Evolutionary conservation across 305 asterid genomes (phyloP).

Genomic region (Fraxinus platypoda): DNA sequence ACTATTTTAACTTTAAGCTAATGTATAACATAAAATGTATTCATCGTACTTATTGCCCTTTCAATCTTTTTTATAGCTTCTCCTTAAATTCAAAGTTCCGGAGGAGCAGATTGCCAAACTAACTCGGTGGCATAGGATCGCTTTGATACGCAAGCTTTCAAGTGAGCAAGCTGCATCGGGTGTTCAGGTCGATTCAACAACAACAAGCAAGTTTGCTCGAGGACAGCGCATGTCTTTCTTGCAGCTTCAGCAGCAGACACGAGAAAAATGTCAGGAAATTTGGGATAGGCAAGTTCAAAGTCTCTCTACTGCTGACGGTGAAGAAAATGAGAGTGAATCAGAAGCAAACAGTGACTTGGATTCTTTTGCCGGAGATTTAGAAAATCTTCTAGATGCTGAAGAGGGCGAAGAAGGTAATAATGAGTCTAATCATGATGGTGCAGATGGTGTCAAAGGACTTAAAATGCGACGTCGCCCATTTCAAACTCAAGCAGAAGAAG

Average conservation of each 20-base stretch:
- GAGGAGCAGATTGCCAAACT: conserved; percentile 88
- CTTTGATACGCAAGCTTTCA: conserved; percentile 93
- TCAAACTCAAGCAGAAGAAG: conserved; percentile 88
- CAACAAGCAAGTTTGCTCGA: conserved; percentile 97
- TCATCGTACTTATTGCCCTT: conserved; percentile 5
- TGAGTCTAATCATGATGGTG: conserved; percentile 64
- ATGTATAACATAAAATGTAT: neutral
- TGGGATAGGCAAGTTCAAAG: conserved; percentile 96
- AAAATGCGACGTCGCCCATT: conserved; percentile 86
- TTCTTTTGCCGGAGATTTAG: conserved; percentile 98
- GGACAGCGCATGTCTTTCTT: conserved; percentile 99
- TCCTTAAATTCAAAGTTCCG: conserved; percentile 87
- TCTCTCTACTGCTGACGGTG: conserved; percentile 81
- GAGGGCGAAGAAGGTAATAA: conserved; percentile 74
- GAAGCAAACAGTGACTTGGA: conserved; percentile 98
- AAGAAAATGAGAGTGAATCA: conserved; percentile 90
- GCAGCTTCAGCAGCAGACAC: conserved; percentile 99
- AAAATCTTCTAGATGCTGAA: conserved; percentile 97
- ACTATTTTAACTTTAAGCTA: neutral
- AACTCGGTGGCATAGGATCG: conserved; percentile 98
- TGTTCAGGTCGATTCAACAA: conserved; percentile 88
- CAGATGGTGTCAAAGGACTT: conserved; percentile 82
- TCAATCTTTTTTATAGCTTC: conserved; percentile 57
- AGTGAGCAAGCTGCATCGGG: conserved; percentile 99
- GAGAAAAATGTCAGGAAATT: conserved; percentile 99